Evolutionary conservation across 768 basidiomycete species (phyloP), one percentile per base, ranked within the genome.

Genomic region (Psilocybe azurescens): DNA sequence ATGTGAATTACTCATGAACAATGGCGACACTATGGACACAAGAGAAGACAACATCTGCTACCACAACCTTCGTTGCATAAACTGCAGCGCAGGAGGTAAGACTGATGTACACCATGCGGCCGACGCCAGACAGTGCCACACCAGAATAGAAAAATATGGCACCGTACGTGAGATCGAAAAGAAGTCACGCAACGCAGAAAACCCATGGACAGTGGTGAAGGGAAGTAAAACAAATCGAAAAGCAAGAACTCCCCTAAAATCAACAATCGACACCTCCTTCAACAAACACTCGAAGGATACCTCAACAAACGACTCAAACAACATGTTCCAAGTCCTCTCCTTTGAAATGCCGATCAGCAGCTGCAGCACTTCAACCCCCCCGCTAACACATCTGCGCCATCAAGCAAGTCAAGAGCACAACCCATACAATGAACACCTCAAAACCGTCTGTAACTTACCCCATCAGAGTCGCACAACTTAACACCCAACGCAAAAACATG

Each of bases 211-310:
- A 18, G 44, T 38, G 0, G 61, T 28, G 14, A 59, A 38, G 20
- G 20, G 49, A 10, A 64, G 56, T 38, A 60, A 52, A 61, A 29
- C 48, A 53, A 67, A 29, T 64, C 50, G 6, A 67, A 57, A 48
- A 65, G 13, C n/a, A n/a, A n/a, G n/a, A n/a, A n/a, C n/a, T n/a
- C n/a, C n/a, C n/a, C n/a, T n/a, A n/a, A n/a, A n/a, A n/a, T n/a
- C n/a, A n/a, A n/a, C n/a, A 44, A n/a, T n/a, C 41, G 4, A 44
- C 4, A 44, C 10, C 41, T 3, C 10, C 41, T 4, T n/a, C 5
- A 44, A 11, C 5, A 14, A 44, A 33, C 33, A 33, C 33, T 9
- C 33, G 33, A n/a, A 33, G 33, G 5, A 33, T 33, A 33, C 5
- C 33, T 9, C 4, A 33, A 33, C 13, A n/a, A 44, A 44, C 10